Evolutionary conservation across 2,329 filamentous ascomycete species (phyloP), one percentile per base, ranked within the genome.

Genomic region (Scleromitrula shiraiana): DNA sequence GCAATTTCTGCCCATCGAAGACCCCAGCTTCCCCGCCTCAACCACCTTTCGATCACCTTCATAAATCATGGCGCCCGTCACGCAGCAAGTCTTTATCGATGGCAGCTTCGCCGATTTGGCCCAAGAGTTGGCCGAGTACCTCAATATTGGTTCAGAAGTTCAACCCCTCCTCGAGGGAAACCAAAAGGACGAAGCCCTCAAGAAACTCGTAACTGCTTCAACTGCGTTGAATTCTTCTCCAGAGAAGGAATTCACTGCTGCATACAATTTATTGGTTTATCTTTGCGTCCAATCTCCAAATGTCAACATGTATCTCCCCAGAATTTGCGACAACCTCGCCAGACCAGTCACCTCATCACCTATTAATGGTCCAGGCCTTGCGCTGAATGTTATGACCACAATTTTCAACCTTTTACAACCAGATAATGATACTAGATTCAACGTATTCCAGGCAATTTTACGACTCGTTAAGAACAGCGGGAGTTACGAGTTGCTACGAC

Each of bases 191-290:
- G 89, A 94, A 57, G 82, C 88, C 38, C 77, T 98, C 50, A 85
- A 90, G 74, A 90, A 89, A 76, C 76, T 98, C 56, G 87, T 97
- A 53, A 80, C 83, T 57, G 85, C 86, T 50, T 88, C 88, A 45
- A 70, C 77, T 45, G 78, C 77, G 42, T 75, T 98, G 65, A 95
- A 90, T 70, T 77, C 78, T 54, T 87, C 89, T 48, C 88, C 91
- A 50, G 93, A 98, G 77, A 94, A 93, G 78, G 91, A 97, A 70
- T 93, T 96, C 67, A 90, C 88, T 52, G 85, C 91, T 51, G 88
- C 91, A 53, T 96, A 96, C 73, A 97, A 98, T 73, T 84, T 97
- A 60, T 83, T 98, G 67, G 83, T 97, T 64, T 88, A 96, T 74
- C 83, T 98, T 52, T 81, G 95, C 58, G 77, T 88, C 62, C 88